Conservation (phyloP, 2,329 filamentous ascomycete species). For the Tolypocladium pustulatum region DNA sequence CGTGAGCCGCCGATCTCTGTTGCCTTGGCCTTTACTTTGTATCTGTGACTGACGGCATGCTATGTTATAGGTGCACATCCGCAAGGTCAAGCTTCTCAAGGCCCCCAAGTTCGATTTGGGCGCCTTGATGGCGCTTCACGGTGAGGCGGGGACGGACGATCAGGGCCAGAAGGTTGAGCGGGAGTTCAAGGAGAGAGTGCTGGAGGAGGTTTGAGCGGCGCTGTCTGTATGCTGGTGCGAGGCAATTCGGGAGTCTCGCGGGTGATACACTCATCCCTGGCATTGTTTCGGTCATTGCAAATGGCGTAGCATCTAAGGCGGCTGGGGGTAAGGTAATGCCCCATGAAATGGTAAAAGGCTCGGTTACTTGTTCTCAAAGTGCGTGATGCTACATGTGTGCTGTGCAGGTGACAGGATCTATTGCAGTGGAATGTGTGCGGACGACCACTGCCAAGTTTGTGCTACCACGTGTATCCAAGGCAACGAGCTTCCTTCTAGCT, state of each 20-base stretch:
- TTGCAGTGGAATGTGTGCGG: background rate
- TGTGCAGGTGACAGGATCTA: background rate
- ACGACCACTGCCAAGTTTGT: background rate
- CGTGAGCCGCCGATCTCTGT: conserved; percentile 42
- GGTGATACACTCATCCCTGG: conserved; percentile 23
- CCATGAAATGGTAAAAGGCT: conserved; percentile 25
- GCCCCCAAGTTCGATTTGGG: conserved; percentile 98
- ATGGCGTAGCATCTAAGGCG: conserved; percentile 34
- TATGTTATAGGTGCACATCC: conserved; percentile 80
- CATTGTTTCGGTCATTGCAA: conserved; percentile 32
- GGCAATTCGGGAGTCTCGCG: conserved; percentile 18
- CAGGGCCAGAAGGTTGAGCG: conserved; percentile 97
- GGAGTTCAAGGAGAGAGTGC: conserved; percentile 97
- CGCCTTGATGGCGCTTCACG: conserved; percentile 90
- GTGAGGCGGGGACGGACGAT: conserved; percentile 93
- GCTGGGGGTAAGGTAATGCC: conserved; percentile 29
- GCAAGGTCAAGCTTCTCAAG: conserved; percentile 99
- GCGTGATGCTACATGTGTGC: background rate
- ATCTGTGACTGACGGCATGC: background rate
- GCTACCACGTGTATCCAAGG: background rate
- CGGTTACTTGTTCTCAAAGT: conserved; percentile 12
- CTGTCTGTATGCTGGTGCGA: conserved; percentile 15
- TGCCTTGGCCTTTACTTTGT: background rate
- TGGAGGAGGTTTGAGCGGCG: conserved; percentile 76
- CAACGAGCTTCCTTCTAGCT: background rate